phyloP scores from a whole-genome alignment of 1,284 basidiomycete species.

The Boletus albobrunnescens region DNA sequence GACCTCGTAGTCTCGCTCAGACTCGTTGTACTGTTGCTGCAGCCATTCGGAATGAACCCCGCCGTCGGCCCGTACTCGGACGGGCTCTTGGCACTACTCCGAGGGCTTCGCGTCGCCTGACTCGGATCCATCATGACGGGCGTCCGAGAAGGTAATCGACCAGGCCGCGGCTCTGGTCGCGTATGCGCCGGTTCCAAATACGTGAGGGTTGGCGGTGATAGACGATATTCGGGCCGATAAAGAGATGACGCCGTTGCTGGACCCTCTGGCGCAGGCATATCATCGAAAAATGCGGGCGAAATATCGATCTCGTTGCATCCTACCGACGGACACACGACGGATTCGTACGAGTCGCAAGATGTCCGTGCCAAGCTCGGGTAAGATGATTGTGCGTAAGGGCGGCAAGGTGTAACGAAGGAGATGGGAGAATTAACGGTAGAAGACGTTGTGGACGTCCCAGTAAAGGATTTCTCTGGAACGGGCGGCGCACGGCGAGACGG shows the following conservation, averaged over 20 bases:
- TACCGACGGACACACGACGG: conserved; percentile 11
- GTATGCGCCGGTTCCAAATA: conserved; percentile 28
- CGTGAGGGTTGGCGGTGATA: conserved; percentile 18
- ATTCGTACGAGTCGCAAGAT: conserved; percentile 21
- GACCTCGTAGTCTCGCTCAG: conserved; percentile 8
- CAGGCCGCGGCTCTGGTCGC: conserved; percentile 10
- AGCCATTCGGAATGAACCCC: conserved; percentile 26
- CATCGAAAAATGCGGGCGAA: conserved; percentile 61
- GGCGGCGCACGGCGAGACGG: conserved; percentile 14
- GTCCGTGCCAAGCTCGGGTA: background rate
- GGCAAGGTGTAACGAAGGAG: conserved; percentile 3
- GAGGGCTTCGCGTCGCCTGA: conserved; percentile 1
- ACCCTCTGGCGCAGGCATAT: conserved; percentile 51
- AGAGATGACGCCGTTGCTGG: conserved; percentile 44
- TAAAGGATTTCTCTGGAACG: conserved; percentile 4
- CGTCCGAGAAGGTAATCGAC: background rate
- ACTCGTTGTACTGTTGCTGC: conserved; percentile 9
- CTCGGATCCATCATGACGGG: conserved; percentile 3
- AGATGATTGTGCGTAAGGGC: conserved; percentile 11
- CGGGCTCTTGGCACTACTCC: background rate
- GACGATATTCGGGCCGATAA: conserved; percentile 28
- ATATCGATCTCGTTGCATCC: conserved; percentile 43
- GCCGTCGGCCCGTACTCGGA: conserved; percentile 27
- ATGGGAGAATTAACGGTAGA: conserved; percentile 13
- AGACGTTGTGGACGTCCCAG: background rate